These are phyloP conservation scores for Sphagnurus paluster DNA, from an alignment of 1,284 basidiomycete species.

Conservation along the genomic window DNA sequence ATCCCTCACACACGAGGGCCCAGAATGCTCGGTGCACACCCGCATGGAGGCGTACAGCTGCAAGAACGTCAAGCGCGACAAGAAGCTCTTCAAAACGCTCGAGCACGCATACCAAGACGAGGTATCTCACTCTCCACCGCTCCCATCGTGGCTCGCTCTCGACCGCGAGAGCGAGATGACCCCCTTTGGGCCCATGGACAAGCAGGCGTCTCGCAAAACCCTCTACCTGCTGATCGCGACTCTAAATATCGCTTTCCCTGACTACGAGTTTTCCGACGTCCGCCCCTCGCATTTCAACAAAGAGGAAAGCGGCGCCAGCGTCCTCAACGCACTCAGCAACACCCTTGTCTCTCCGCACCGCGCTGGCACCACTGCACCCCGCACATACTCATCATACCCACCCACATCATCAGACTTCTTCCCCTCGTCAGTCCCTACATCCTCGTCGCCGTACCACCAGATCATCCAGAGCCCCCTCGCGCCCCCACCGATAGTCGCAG, in stretches of 20 bases:
- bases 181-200: constrained; percentile 76
- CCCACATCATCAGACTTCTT: constrained; percentile 73
- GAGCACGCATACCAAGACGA: constrained; percentile 85
- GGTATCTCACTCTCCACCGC: constrained; percentile 65
- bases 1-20: constrained; percentile 82
- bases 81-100: constrained; percentile 92
- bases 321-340: constrained; percentile 80
- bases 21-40: constrained; percentile 90
- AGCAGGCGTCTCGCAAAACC: constrained; percentile 80
- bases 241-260: constrained; percentile 96
- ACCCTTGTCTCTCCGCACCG: constrained; percentile 72
- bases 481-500: constrained; percentile 61
- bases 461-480: constrained; percentile 61
- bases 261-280: constrained; percentile 96
- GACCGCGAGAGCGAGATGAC: constrained; percentile 72
- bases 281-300: constrained; percentile 89
- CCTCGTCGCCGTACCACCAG: constrained; percentile 62
- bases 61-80: constrained; percentile 97
- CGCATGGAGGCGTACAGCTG: constrained; percentile 97
- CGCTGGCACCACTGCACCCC: constrained; percentile 63
- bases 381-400: constrained; percentile 81
- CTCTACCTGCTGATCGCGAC: constrained; percentile 94
- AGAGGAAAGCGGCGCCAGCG: constrained; percentile 74
- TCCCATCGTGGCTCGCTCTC: constrained; percentile 67
- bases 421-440: constrained; percentile 68